Percentiles rank a stretch among this genome's conserved stretches.
Conservation (phyloP, 2,329 filamentous ascomycete genomes). For the Botrytis paeoniae region DNA sequence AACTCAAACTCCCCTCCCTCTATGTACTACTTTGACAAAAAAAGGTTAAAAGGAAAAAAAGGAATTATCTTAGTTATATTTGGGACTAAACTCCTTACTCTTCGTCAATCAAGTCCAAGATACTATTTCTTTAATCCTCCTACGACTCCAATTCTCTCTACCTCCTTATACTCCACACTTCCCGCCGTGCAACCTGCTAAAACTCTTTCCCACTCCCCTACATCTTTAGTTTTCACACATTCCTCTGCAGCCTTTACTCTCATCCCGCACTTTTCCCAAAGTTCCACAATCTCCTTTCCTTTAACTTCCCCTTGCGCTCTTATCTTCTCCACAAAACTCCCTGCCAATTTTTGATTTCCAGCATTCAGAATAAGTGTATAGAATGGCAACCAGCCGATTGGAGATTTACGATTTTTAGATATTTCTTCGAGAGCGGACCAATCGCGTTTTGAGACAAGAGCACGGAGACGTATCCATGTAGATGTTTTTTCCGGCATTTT, state of each 20-base stretch:
- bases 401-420: conserved; percentile 72
- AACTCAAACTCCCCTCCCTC: not conserved
- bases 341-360: conserved; percentile 83
- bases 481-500: conserved; percentile 86
- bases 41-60: not conserved
- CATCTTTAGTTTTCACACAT: conserved; percentile 77
- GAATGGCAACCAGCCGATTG: conserved; percentile 95
- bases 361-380: conserved; percentile 86
- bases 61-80: not conserved
- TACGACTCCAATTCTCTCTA: conserved; percentile 70
- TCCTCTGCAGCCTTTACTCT: conserved; percentile 87
- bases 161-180: conserved; percentile 67
- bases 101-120: not conserved
- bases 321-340: conserved; percentile 94
- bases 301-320: conserved; percentile 90
- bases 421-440: conserved; percentile 92
- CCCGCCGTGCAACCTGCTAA: conserved; percentile 69
- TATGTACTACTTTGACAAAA: not conserved
- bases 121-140: conserved; percentile 47
- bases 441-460: conserved; percentile 83
- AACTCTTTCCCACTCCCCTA: conserved; percentile 69
- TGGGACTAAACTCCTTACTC: not conserved
- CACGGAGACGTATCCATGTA: conserved; percentile 83
- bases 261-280: conserved; percentile 97
- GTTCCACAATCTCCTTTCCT: conserved; percentile 57